Conservation (phyloP, 768 basidiomycete genomes). For the Amanita exitialis region DNA sequence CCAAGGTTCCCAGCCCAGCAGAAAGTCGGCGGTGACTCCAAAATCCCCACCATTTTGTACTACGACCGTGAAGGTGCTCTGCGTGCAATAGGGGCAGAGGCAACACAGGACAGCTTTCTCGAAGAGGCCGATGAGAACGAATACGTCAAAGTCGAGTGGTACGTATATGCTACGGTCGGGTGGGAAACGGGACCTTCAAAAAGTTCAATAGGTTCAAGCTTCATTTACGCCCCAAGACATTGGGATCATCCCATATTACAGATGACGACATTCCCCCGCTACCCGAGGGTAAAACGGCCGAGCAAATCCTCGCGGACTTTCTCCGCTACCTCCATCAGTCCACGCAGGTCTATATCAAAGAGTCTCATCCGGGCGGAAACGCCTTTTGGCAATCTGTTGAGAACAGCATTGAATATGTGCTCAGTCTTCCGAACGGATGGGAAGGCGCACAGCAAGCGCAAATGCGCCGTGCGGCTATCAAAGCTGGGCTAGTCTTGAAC, state of each 20-base stretch:
- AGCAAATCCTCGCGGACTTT: conserved; percentile 31
- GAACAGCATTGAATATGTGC: conserved; percentile 27
- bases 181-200: too few species aligned
- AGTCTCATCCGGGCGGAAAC: conserved; percentile 17
- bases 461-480: conserved; percentile 35
- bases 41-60: conserved; percentile 39
- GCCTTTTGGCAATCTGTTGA: conserved; percentile 11
- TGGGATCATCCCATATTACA: conserved; percentile 9
- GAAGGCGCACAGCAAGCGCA: conserved; percentile 38
- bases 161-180: neutral
- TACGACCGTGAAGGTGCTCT: conserved; percentile 30
- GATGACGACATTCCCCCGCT: conserved; percentile 23
- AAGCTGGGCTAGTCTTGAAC: conserved; percentile 32
- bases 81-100: conserved; percentile 36
- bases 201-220: conserved; percentile 41
- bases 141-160: conserved; percentile 34
- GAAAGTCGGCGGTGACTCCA: conserved; percentile 23
- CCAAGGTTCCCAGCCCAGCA: conserved; percentile 15
- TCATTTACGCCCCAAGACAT: conserved; percentile 22
- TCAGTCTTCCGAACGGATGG: conserved; percentile 48
- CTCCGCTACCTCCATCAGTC: conserved; percentile 29
- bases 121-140: conserved; percentile 32
- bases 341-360: conserved; percentile 24
- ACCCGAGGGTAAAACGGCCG: conserved; percentile 22
- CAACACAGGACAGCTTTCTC: conserved; percentile 26